Evolutionary conservation across 768 basidiomycete genomes (phyloP), one percentile per base, ranked within the genome.

Genomic region (Tylopilus rubrobrunneus): DNA sequence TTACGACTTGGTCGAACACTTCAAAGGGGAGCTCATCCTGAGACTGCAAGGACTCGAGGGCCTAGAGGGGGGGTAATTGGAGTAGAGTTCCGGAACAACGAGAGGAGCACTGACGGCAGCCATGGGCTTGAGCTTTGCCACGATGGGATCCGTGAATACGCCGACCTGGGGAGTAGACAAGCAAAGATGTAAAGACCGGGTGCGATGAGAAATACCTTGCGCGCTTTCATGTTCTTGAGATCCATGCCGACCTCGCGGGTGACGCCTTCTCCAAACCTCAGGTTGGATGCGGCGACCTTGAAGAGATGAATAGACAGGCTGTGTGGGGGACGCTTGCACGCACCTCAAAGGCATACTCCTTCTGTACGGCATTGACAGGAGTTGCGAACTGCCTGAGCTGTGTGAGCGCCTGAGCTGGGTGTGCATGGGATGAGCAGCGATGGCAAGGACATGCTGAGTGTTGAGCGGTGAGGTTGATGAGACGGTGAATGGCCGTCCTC

Each of bases 341-440:
- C 63, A 81, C 87, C 80, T 96, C 93, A 64, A 95, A 96, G 0
- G 93, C 93, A 66, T 95, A 95, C 71, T 96, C 93, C 68, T 87
- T 92, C 74, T 90, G 76, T 4, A 84, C 73, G 1, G 69, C 61
- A 31, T 87, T 78, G 6, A 89, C 83, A 34, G 92, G 92, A 0
- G 87, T 87, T 12, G 92, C 92, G 53, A 88, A 81, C 66, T 74
- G 83, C 58, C 92, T 75, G 57, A 90, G 70, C 66, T 88, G 85
- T 55, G 73, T 81, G 48, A 85, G 63, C 29, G 81, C 40, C 6
- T 39, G 29, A 0, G 21, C 78, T 0, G 76, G 61, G 48, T 76
- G 73, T n/a, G 63, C 67, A 52, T 73, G 64, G 41, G 79, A 62
- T 19, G 78, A 74, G 59, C 81, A 80, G 39, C 86, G 81, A 73